These are phyloP conservation scores for Coemansia sp. DNA, from an alignment of 192 early-diverging fungal species.

Conservation along the genomic window DNA sequence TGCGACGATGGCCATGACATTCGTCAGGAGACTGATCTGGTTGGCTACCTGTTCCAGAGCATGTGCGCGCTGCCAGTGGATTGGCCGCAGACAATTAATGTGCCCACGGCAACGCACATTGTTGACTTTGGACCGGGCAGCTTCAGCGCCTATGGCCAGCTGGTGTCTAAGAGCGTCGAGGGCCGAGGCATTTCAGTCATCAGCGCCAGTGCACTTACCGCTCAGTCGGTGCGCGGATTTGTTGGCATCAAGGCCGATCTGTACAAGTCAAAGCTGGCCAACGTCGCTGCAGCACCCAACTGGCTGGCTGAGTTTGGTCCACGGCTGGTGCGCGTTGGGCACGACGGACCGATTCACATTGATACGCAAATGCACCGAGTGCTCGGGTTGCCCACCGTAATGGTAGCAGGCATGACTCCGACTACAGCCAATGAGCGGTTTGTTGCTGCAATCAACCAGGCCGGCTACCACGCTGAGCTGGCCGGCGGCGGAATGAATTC, in stretches of 20 bases:
- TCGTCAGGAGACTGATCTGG: constrained; percentile 55
- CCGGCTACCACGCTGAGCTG: constrained; percentile 88
- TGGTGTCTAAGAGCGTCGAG: constrained; percentile 85
- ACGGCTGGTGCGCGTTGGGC: constrained; percentile 64
- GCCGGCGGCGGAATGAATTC: constrained; percentile 89
- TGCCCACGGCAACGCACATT: constrained; percentile 70
- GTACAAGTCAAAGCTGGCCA: constrained; percentile 41
- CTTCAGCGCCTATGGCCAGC: constrained; percentile 72
- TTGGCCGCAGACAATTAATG: constrained; percentile 60
- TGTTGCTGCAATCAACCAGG: constrained; percentile 81
- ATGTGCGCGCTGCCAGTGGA: constrained; percentile 62
- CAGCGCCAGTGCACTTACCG: constrained; percentile 16
- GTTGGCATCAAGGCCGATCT: constrained; percentile 75
- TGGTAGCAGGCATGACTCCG: constrained; percentile 95
- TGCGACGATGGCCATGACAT: constrained; percentile 83
- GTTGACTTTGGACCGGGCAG: constrained; percentile 96
- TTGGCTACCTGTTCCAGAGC: constrained; percentile 63
- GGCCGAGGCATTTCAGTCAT: constrained; percentile 72
- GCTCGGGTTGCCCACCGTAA: constrained; percentile 81
- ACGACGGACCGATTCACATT: constrained; percentile 66
- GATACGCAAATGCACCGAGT: constrained; percentile 84
- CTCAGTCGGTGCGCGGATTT: constrained; percentile 39
- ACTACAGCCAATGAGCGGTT: constrained; percentile 79
- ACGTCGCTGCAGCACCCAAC: constrained; percentile 55
- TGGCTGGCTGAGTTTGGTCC: constrained; percentile 86